Evolutionary conservation across 495 filamentous ascomycete species (phyloP).

Genomic region (Neurospora cerealis): DNA sequence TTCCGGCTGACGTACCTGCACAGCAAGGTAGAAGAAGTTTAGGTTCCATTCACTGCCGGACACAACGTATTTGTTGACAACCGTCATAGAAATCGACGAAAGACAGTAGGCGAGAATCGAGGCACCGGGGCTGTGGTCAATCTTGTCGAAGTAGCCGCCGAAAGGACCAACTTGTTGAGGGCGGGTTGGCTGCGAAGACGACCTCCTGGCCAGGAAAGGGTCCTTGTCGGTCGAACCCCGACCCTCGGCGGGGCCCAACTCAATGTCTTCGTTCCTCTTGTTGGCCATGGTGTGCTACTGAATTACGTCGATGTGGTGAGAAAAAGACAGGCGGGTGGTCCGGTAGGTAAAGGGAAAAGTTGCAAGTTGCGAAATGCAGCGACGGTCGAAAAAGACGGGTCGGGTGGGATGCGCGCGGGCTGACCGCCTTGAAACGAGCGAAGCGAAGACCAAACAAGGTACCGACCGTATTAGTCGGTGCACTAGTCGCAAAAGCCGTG

Average conservation of each 20-base stretch:
- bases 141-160: constrained; percentile 31
- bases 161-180: constrained; percentile 29
- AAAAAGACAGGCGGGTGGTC: neutral
- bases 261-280: constrained; percentile 78
- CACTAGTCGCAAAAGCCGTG: neutral
- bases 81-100: constrained; percentile 95
- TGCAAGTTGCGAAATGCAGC: constrained; percentile 3
- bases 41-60: constrained; percentile 87
- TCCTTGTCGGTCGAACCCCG: constrained; percentile 43
- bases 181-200: constrained; percentile 32
- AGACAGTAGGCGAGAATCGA: constrained; percentile 87
- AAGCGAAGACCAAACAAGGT: constrained; percentile 4
- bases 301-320: constrained; percentile 16
- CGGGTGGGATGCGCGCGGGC: neutral
- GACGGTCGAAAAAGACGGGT: neutral
- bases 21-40: constrained; percentile 86
- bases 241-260: constrained; percentile 51
- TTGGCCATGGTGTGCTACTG: constrained; percentile 38
- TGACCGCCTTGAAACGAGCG: constrained; percentile 2
- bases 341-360: neutral
- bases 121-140: constrained; percentile 62
- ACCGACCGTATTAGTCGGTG: neutral
- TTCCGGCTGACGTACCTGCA: constrained; percentile 57
- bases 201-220: constrained; percentile 35
- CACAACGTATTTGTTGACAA: constrained; percentile 97